Conservation (phyloP, 805 yeast species). For the Candida pseudofarinosa region DNA sequence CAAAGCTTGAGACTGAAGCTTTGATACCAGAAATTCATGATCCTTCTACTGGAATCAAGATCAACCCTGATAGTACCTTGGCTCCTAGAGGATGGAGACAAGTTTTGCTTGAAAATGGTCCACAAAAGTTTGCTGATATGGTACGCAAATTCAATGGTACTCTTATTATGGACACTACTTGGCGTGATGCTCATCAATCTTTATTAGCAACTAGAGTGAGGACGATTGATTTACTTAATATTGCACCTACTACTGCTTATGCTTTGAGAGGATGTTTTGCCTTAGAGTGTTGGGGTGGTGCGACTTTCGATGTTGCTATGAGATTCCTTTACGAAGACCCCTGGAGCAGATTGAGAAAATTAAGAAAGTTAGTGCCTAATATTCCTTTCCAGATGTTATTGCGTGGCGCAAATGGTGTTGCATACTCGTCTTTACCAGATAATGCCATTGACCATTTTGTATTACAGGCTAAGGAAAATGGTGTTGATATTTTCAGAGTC, state of each 20-base stretch:
- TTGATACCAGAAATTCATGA: slow-evolving; percentile 70
- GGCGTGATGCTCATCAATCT: slow-evolving; percentile 99
- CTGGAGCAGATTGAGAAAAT: slow-evolving; percentile 89
- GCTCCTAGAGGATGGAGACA: slow-evolving; percentile 87
- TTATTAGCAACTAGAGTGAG: slow-evolving; percentile 95
- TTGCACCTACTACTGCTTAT: slow-evolving; percentile 91
- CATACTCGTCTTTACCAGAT: slow-evolving; percentile 96
- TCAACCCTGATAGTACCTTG: slow-evolving; percentile 52
- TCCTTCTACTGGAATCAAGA: slow-evolving; percentile 50
- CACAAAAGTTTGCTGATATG: slow-evolving; percentile 83
- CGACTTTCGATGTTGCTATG: slow-evolving; percentile 98
- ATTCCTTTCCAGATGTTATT: slow-evolving; percentile 99
- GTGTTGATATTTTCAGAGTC: slow-evolving; percentile 97
- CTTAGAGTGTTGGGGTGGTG: slow-evolving; percentile 99
- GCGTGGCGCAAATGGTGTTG: slow-evolving; percentile 99
- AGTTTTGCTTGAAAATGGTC: slow-evolving; percentile 77
- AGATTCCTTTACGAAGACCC: slow-evolving; percentile 98
- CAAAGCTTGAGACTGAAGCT: slow-evolving; percentile 76
- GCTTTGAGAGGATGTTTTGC: slow-evolving; percentile 91
- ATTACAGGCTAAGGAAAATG: slow-evolving; percentile 87
- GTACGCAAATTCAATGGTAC: slow-evolving; percentile 84
- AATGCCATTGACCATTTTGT: slow-evolving; percentile 98
- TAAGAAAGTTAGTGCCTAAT: slow-evolving; percentile 90
- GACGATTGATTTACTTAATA: slow-evolving; percentile 83
- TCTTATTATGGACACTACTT: slow-evolving; percentile 94